phyloP scores from a whole-genome alignment of 1,284 basidiomycete genomes.

The Macrocystidia cucumis region DNA sequence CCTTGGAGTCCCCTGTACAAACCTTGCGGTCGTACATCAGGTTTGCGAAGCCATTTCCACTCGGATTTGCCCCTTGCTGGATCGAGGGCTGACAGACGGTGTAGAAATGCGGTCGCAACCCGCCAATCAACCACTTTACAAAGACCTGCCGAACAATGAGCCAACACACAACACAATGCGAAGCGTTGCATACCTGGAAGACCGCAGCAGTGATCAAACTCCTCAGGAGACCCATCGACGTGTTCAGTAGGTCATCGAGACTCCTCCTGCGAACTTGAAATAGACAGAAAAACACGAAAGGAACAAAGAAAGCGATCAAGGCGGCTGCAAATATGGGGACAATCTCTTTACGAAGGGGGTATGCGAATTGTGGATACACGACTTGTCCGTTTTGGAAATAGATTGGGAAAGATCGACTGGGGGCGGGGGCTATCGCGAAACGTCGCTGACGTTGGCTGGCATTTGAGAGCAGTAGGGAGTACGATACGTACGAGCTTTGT shows the following conservation, averaged over 20 bases:
- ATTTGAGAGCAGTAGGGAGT: slow-evolving; percentile 2
- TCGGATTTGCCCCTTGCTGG: slow-evolving; percentile 18
- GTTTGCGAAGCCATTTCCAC: slow-evolving; percentile 34
- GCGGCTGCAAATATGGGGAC: slow-evolving; percentile 46
- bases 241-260: slow-evolving; percentile 37
- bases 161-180: slow-evolving; percentile 15
- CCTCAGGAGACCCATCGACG: slow-evolving; percentile 45
- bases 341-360: slow-evolving; percentile 41
- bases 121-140: slow-evolving; percentile 48
- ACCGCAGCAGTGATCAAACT: slow-evolving; percentile 20
- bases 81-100: slow-evolving; percentile 43
- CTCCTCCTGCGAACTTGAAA: slow-evolving; percentile 40
- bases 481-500: slow-evolving; percentile 28
- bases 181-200: not conserved
- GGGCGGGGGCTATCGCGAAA: slow-evolving; percentile 30
- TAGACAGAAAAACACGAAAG: slow-evolving; percentile 43
- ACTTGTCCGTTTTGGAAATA: slow-evolving; percentile 29
- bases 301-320: slow-evolving; percentile 43
- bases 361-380: slow-evolving; percentile 29
- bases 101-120: slow-evolving; percentile 41
- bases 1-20: slow-evolving; percentile 43
- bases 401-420: slow-evolving; percentile 30
- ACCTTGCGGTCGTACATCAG: slow-evolving; percentile 42
- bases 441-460: slow-evolving; percentile 1
- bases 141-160: slow-evolving; percentile 37